phyloP scores from a whole-genome alignment of 73 alveolate genomes.

The Paramecium sonneborni region DNA sequence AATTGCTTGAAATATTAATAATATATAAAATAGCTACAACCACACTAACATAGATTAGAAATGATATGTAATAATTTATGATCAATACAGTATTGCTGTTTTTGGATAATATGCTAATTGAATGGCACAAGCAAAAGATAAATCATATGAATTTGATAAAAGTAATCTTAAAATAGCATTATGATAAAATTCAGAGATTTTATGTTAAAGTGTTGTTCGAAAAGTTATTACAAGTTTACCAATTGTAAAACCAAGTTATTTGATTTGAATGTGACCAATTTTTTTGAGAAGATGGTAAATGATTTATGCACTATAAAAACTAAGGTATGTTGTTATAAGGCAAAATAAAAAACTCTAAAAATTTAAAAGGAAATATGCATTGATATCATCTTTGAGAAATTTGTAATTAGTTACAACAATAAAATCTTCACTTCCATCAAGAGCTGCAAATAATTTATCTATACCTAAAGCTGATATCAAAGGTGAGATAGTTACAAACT shows the following conservation, averaged over 20 bases:
- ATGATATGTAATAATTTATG: too few relatives aligned
- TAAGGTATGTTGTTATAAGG: not conserved
- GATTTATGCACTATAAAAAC: not conserved
- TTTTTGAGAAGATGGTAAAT: too few relatives aligned
- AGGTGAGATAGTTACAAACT: not conserved
- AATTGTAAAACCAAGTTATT: too few relatives aligned
- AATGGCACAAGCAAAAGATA: not conserved
- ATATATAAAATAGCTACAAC: too few relatives aligned
- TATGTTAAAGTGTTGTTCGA: too few relatives aligned
- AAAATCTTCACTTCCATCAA: not conserved
- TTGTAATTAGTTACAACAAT: not conserved
- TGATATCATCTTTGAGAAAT: not conserved
- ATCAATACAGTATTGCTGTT: too few relatives aligned
- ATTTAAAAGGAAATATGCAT: not conserved
- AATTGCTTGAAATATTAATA: too few relatives aligned
- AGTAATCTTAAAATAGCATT: not conserved
- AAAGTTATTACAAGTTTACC: too few relatives aligned
- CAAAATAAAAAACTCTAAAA: not conserved
- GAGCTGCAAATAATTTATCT: not conserved
- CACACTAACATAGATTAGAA: too few relatives aligned
- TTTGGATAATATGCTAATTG: too few relatives aligned
- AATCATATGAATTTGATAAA: not conserved
- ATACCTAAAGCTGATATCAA: too few relatives aligned
- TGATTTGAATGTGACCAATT: too few relatives aligned
- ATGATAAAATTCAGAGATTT: not conserved